Evolutionary conservation across 257 asterid genomes (phyloP).

Genomic region (Fraxinus quadrangulata): DNA sequence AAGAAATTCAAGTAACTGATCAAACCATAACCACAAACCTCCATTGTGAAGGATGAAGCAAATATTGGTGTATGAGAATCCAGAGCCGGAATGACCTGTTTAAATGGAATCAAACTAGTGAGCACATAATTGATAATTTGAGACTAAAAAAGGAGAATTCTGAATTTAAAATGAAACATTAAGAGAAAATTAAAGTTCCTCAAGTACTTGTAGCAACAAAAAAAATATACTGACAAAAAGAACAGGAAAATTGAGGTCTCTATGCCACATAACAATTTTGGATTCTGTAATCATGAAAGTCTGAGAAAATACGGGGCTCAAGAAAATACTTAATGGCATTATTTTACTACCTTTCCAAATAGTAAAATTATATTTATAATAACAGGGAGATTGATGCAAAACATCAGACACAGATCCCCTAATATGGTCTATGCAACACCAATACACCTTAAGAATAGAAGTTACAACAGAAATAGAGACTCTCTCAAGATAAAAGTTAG

Average conservation of each 20-base stretch:
- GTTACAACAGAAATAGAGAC: slow-evolving; percentile 2
- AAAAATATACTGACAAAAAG: background rate
- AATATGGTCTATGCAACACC: background rate
- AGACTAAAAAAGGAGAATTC: background rate
- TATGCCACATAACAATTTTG: slow-evolving; percentile 2
- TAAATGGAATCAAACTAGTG: slow-evolving; percentile 26
- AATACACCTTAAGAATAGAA: background rate
- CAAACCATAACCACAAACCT: slow-evolving; percentile 55
- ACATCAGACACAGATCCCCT: slow-evolving; percentile 14
- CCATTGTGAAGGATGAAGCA: slow-evolving; percentile 97
- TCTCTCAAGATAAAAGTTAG: background rate
- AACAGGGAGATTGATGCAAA: slow-evolving; percentile 16
- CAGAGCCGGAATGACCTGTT: slow-evolving; percentile 95
- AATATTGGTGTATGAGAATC: slow-evolving; percentile 89
- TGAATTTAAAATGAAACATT: slow-evolving; percentile 8
- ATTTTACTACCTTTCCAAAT: slow-evolving; percentile 3
- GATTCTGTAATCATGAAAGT: slow-evolving; percentile 15
- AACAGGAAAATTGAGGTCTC: background rate
- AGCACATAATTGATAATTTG: slow-evolving; percentile 16
- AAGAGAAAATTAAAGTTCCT: slow-evolving; percentile 3
- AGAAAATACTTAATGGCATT: slow-evolving; percentile 3
- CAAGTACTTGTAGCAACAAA: slow-evolving; percentile 19
- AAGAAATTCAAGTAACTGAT: slow-evolving; percentile 15
- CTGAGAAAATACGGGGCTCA: background rate
- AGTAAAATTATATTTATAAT: slow-evolving; percentile 5